Conservation (phyloP, 1,139 yeast species). For the Blastobotrys apis region DNA sequence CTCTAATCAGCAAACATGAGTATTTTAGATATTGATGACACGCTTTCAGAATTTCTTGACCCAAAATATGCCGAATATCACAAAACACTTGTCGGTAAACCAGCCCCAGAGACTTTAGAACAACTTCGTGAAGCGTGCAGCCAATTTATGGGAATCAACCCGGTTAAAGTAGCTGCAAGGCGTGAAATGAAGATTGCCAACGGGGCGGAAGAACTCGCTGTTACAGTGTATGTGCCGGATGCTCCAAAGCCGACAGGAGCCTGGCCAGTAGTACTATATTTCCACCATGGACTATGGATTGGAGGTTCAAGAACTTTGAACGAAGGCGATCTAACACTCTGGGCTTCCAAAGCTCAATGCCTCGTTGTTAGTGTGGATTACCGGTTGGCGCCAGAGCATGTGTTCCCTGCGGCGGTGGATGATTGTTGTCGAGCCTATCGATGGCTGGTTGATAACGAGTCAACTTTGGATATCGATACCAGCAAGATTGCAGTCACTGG, state of each 20-base stretch:
- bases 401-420: constrained; percentile 47
- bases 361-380: constrained; percentile 36
- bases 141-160: neutral
- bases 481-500: constrained; percentile 43
- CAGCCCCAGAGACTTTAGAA: neutral
- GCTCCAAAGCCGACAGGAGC: too few relatives aligned
- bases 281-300: constrained; percentile 12
- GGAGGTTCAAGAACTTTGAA: constrained; percentile 6
- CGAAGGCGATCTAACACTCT: constrained; percentile 4
- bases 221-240: constrained; percentile 1
- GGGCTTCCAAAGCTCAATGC: constrained; percentile 31
- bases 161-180: neutral
- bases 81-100: constrained; percentile 27
- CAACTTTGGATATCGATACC: constrained; percentile 34
- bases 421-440: constrained; percentile 42
- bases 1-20: too few relatives aligned
- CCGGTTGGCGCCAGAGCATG: constrained; percentile 46
- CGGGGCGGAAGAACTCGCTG: constrained; percentile 3
- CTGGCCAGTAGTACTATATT: constrained; percentile 12
- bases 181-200: neutral
- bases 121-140: neutral
- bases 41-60: too few relatives aligned
- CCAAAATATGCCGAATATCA: constrained; percentile 41
- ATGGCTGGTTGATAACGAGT: constrained; percentile 20
- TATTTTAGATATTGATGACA: too few relatives aligned